Evolutionary conservation across 257 asterid species (phyloP).

Genomic region (Euphrasia confusa): DNA sequence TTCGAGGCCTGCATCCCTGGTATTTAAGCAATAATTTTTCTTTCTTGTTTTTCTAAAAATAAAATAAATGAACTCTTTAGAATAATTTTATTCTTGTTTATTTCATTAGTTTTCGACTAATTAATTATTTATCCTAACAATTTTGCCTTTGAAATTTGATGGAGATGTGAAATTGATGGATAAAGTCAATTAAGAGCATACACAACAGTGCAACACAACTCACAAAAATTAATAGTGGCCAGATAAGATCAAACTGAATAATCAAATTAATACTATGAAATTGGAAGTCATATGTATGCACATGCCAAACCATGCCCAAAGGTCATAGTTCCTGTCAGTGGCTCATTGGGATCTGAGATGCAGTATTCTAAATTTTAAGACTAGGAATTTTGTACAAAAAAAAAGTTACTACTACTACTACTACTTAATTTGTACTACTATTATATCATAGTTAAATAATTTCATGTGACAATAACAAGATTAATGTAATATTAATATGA

Average conservation of each 20-base stretch:
- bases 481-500: too few species aligned
- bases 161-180: neutral
- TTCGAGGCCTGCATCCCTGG: too few species aligned
- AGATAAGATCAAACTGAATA: slow-evolving; percentile 10
- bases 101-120: too few species aligned
- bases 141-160: neutral
- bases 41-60: too few species aligned
- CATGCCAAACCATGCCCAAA: slow-evolving; percentile 25
- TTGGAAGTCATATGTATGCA: slow-evolving; percentile 24
- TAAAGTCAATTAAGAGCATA: neutral
- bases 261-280: neutral
- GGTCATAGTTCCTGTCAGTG: neutral
- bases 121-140: too few species aligned
- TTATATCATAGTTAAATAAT: too few species aligned
- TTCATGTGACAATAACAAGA: too few species aligned
- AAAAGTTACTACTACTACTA: neutral
- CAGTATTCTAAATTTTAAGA: neutral
- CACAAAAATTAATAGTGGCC: slow-evolving; percentile 15
- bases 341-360: slow-evolving; percentile 24
- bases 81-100: too few species aligned
- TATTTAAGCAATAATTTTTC: too few species aligned
- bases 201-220: neutral
- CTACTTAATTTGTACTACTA: too few species aligned
- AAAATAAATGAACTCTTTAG: too few species aligned
- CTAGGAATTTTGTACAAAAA: neutral